Percentiles rank a stretch among this genome's conserved stretches.
phyloP scores from a whole-genome alignment of 352 stramenopile genomes.

The Phytophthora ohioensis region DNA sequence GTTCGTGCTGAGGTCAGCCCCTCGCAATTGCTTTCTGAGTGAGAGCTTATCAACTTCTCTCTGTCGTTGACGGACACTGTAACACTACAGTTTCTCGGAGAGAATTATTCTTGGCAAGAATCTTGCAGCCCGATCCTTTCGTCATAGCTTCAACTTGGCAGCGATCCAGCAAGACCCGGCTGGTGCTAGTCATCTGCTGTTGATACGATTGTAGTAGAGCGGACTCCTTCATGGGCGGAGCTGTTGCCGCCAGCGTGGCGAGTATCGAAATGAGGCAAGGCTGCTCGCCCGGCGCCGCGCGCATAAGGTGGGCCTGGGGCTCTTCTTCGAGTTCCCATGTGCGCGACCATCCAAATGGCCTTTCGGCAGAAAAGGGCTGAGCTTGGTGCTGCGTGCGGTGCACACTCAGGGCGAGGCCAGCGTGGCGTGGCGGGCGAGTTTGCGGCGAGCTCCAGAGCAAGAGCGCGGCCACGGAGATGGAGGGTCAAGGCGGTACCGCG shows the following conservation, averaged over 20 bases:
- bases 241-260: not conserved
- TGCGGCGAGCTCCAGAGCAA: slow-evolving; percentile 26
- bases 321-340: slow-evolving; percentile 13
- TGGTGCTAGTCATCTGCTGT: not conserved
- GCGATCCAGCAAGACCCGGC: too few species aligned
- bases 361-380: slow-evolving; percentile 29
- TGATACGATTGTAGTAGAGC: not conserved
- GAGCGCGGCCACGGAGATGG: slow-evolving; percentile 39
- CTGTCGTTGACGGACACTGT: too few species aligned
- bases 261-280: slow-evolving; percentile 12
- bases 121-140: too few species aligned
- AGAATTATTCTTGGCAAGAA: too few species aligned
- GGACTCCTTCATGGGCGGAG: not conserved
- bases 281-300: not conserved
- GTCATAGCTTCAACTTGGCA: too few species aligned
- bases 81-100: too few species aligned
- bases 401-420: slow-evolving; percentile 2
- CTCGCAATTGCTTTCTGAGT: too few species aligned
- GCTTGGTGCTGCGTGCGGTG: not conserved
- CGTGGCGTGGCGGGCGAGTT: not conserved
- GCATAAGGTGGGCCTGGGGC: slow-evolving; percentile 10
- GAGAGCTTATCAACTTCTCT: too few species aligned
- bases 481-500: slow-evolving; percentile 9
- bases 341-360: slow-evolving; percentile 27
- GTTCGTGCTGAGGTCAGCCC: too few species aligned